phyloP scores from a whole-genome alignment of 75 land plant species.

The Azolla pinnata region DNA sequence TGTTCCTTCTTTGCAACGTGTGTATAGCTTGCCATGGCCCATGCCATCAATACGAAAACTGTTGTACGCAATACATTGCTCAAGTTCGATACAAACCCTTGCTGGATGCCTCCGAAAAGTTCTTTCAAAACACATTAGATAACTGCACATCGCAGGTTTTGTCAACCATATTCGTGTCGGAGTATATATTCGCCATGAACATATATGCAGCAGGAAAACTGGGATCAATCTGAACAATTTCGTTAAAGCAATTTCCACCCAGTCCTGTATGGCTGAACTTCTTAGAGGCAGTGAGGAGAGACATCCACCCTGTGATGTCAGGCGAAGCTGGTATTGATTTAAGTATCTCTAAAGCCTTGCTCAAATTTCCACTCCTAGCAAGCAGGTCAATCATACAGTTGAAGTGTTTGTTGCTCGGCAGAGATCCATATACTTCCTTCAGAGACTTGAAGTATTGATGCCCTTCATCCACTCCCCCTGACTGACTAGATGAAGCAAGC shows the following conservation, averaged over 20 bases:
- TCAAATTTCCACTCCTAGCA: constrained; percentile 33
- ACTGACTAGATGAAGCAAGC: constrained; percentile 37
- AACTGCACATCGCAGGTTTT: background rate
- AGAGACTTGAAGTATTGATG: constrained; percentile 20
- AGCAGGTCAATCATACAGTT: constrained; percentile 53
- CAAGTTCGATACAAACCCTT: too few relatives aligned
- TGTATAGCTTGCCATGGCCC: too few relatives aligned
- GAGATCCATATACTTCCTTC: constrained; percentile 9
- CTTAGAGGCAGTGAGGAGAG: constrained; percentile 45
- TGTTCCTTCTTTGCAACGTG: too few relatives aligned
- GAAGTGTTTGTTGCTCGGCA: constrained; percentile 28
- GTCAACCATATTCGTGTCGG: background rate
- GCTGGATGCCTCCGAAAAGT: too few relatives aligned
- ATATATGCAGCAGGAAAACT: background rate
- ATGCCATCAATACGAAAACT: too few relatives aligned
- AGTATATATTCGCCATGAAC: constrained; percentile 6
- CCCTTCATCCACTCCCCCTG: constrained; percentile 26
- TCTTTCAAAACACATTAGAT: too few relatives aligned
- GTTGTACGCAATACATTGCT: too few relatives aligned
- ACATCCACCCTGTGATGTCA: constrained; percentile 42
- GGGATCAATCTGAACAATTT: background rate
- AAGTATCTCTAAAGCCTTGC: constrained; percentile 29
- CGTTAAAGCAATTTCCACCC: constrained; percentile 21
- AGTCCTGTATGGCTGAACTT: constrained; percentile 21
- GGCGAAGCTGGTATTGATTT: constrained; percentile 40